Evolutionary conservation across 148 eudicot species (phyloP).

Genomic region (Camellia granthamiana): DNA sequence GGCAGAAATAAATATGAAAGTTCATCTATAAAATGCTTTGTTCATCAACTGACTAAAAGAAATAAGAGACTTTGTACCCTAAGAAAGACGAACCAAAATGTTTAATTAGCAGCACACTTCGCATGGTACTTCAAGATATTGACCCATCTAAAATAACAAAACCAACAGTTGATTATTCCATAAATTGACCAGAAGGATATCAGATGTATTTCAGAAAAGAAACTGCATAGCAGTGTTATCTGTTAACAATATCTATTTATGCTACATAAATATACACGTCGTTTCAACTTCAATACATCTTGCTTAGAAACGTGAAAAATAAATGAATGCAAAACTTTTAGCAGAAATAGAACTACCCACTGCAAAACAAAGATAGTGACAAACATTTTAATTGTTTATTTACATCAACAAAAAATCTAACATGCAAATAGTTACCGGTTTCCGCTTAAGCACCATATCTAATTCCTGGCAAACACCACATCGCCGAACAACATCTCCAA

Average conservation of each 20-base stretch:
- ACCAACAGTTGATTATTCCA: neutral
- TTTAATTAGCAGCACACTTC: neutral
- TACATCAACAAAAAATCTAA: neutral
- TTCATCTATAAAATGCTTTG: neutral
- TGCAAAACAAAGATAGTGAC: neutral
- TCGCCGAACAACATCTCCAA: slow-evolving; percentile 61
- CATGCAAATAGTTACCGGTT: slow-evolving; percentile 49
- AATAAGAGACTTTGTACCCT: neutral
- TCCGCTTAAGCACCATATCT: slow-evolving; percentile 83
- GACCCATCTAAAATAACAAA: neutral
- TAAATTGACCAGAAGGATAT: neutral
- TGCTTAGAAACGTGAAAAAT: neutral
- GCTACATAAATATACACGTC: neutral
- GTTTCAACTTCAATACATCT: neutral
- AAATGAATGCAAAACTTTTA: neutral
- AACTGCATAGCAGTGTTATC: neutral
- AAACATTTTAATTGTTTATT: neutral
- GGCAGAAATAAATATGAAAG: neutral
- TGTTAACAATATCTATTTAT: neutral
- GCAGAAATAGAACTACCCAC: neutral
- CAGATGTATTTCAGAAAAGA: neutral
- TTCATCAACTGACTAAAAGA: neutral
- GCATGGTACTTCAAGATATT: neutral
- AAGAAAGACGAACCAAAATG: neutral
- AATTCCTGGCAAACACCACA: slow-evolving; percentile 71